phyloP scores from a whole-genome alignment of 495 filamentous ascomycete genomes.

The Hypoxylon lenormandii region DNA sequence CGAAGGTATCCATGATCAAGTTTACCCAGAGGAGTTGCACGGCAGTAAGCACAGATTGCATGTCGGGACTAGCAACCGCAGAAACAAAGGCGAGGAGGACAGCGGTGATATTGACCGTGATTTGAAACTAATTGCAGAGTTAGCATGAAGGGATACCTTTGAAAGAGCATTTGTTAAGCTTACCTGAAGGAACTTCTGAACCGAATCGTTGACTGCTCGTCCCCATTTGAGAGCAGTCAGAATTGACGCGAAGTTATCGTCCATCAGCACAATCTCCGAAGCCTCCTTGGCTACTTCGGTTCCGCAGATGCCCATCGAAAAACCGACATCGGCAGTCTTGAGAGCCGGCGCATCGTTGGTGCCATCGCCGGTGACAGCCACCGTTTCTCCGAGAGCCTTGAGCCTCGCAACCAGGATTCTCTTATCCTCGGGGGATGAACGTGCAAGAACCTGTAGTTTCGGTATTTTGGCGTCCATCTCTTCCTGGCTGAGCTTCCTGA shows the following conservation, averaged over 20 bases:
- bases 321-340: conserved; percentile 87
- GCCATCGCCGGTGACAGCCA: conserved; percentile 92
- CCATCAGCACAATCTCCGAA: conserved; percentile 92
- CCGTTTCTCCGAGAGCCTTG: conserved; percentile 87
- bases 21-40: conserved; percentile 94
- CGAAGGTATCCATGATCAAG: conserved; percentile 95
- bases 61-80: conserved; percentile 71
- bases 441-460: conserved; percentile 82
- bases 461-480: conserved; percentile 80
- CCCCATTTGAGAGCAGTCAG: conserved; percentile 90
- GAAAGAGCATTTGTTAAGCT: conserved; percentile 18
- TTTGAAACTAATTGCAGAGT: conserved; percentile 75
- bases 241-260: conserved; percentile 92
- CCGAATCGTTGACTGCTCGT: conserved; percentile 85
- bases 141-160: conserved; percentile 21
- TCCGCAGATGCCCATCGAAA: conserved; percentile 90
- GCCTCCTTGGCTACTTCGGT: conserved; percentile 94
- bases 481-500: conserved; percentile 73
- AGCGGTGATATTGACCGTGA: conserved; percentile 91
- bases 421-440: conserved; percentile 88
- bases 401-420: conserved; percentile 80
- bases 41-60: conserved; percentile 81
- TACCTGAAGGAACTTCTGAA: conserved; percentile 89
- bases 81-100: conserved; percentile 86
- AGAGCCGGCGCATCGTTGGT: conserved; percentile 92